These are phyloP conservation scores for Chlorella sorokiniana DNA, from an alignment of 139 green algal genomes.

Conservation along the genomic window DNA sequence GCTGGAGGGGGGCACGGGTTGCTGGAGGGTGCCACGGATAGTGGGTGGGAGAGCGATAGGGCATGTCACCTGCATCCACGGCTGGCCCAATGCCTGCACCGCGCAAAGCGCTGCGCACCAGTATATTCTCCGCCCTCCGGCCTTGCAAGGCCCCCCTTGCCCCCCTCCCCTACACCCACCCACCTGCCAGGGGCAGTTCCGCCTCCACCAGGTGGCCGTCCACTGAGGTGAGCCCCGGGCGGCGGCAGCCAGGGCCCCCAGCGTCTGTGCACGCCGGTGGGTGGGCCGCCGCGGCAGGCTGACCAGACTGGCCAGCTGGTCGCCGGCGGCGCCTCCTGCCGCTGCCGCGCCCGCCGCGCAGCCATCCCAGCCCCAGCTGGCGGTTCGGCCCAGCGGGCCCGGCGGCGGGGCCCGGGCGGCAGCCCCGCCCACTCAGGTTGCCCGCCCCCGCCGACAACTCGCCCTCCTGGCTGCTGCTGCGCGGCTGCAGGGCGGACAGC, in stretches of 20 bases:
- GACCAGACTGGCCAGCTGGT: background rate
- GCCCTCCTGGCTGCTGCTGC: constrained; percentile 8
- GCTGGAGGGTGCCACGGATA: background rate
- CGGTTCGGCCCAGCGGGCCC: background rate
- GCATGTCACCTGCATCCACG: background rate
- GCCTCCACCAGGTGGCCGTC: constrained; percentile 32
- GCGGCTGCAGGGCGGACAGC: background rate
- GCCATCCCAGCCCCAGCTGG: constrained; percentile 2
- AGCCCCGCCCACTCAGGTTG: constrained; percentile 22
- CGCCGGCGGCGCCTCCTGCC: background rate
- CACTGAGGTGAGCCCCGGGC: constrained; percentile 1
- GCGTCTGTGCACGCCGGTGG: constrained; percentile 23
- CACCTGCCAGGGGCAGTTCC: constrained; percentile 24
- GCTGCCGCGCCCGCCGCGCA: background rate
- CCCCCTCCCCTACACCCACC: background rate
- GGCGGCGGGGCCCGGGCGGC: constrained; percentile 4
- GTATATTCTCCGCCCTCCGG: too few relatives aligned
- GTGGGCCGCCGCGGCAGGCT: constrained; percentile 20
- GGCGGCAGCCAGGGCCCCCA: background rate
- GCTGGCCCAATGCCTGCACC: background rate
- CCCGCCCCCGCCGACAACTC: background rate
- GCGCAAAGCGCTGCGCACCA: too few relatives aligned
- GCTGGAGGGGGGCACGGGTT: background rate
- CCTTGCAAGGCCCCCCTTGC: too few relatives aligned
- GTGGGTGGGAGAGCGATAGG: background rate